Evolutionary conservation across 345 rosid species (phyloP).

Genomic region (Firmiana major): DNA sequence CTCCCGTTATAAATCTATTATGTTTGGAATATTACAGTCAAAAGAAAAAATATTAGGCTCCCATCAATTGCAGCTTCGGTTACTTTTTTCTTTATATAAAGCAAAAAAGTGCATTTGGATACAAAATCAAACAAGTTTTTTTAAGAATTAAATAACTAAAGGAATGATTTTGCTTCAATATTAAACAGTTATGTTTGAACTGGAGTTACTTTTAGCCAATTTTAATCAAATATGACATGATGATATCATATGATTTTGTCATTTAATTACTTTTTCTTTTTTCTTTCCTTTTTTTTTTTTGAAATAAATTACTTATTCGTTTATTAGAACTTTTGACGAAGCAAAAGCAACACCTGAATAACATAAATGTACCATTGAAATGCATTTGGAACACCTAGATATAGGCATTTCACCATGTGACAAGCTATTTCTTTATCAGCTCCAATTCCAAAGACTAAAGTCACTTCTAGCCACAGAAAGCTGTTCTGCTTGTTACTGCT

Average conservation of each 20-base stretch:
- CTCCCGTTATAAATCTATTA: background rate
- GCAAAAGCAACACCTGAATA: background rate
- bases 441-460: background rate
- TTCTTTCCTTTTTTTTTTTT: background rate
- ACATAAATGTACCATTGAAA: background rate
- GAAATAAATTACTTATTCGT: background rate
- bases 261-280: background rate
- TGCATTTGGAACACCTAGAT: background rate
- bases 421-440: constrained; percentile 6
- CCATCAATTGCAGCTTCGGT: background rate
- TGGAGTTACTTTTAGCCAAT: background rate
- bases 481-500: background rate
- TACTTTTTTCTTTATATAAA: background rate
- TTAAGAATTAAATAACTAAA: background rate
- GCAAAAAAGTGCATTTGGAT: background rate
- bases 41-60: background rate
- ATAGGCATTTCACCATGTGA: background rate
- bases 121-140: background rate
- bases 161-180: background rate
- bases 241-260: background rate
- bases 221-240: background rate
- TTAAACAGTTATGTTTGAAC: background rate
- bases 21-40: background rate
- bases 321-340: background rate
- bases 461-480: background rate